Conservation (phyloP, 164 flowering plant genomes). For the Tinospora cordifolia region DNA sequence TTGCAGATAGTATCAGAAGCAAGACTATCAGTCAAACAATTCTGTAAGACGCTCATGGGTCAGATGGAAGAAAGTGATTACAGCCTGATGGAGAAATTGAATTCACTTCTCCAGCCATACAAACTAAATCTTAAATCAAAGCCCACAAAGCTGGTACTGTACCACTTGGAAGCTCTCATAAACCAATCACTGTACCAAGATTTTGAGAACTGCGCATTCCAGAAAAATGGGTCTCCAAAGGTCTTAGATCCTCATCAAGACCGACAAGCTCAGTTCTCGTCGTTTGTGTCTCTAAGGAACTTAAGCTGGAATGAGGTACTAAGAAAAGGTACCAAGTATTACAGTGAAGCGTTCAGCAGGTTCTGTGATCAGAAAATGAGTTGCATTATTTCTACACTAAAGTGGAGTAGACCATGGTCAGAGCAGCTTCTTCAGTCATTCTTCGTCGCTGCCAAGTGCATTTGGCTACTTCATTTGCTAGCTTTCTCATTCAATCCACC, state of each 20-base stretch:
- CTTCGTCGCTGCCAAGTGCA: constrained; percentile 82
- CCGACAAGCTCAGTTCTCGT: constrained; percentile 54
- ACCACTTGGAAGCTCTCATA: constrained; percentile 79
- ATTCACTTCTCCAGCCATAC: constrained; percentile 60
- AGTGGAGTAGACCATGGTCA: constrained; percentile 86
- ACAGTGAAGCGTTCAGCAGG: constrained; percentile 87
- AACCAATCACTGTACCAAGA: constrained; percentile 79
- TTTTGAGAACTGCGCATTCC: constrained; percentile 74
- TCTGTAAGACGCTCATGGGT: constrained; percentile 54
- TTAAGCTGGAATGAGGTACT: constrained; percentile 90
- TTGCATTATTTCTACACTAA: constrained; percentile 51
- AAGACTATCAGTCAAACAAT: constrained; percentile 71
- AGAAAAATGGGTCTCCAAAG: constrained; percentile 68
- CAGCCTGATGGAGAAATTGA: constrained; percentile 44
- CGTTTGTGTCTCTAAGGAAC: constrained; percentile 64
- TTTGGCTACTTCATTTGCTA: constrained; percentile 87
- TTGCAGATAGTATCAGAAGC: constrained; percentile 86
- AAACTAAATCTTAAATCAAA: constrained; percentile 52
- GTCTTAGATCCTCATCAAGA: constrained; percentile 62
- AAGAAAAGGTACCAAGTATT: constrained; percentile 80
- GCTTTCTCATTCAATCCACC: constrained; percentile 84
- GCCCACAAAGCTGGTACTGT: constrained; percentile 54
- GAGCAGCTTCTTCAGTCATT: constrained; percentile 87
- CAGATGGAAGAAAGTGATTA: constrained; percentile 60
- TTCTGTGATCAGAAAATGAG: constrained; percentile 96